Base-by-base conservation (phyloP, 768 basidiomycete species). In the Leccinum disarticulatum region DNA sequence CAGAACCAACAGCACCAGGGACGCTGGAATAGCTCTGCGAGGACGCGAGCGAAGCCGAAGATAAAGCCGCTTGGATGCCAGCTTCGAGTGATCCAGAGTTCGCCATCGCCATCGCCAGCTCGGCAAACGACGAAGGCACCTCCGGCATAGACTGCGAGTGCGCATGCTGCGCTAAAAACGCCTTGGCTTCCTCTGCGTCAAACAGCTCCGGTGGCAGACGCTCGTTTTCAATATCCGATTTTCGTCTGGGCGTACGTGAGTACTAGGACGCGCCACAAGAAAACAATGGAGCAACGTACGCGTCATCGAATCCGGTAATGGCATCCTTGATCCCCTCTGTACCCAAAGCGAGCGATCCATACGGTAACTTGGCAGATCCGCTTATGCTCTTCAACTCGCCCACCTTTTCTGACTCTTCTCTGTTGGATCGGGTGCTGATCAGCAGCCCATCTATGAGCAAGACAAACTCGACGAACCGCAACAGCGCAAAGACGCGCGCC, bases 141-240 rank as follows among this genome's bases (percentile, higher is more conserved):
- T 80, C 75, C 0, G 91, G 88, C 17, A 79, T 71, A 3, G 77
- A 77, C 38, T 68, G 72, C 4, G 74, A 72, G 13, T 73, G 71
- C 0, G 58, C 64, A 28, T 72, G 68, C 59, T 70, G 72, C 52
- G 69, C 63, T 57, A 90, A 68, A 62, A 86, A 83, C 7, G 87
- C 85, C 63, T 83, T 85, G 57, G 86, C 88, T 74, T 90, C 87
- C 59, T 73, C 72, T 6, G 86, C 88, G 68, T 98, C 95, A 71
- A 93, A 90, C 17, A 99, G 81, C 15, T 98, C 94, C 2, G 96
- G 96, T 3, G 96, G 97, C n/a, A 98, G 80, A 35, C 95, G 89
- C 75, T 99, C 97, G 76, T 98, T 98, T 77, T 98, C 96, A 65
- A 98, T 98, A 79, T 98, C 97, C 48, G 91, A 93, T 78, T 95